A percentile compares a stretch with the other conserved stretches of the same genome.
Conservation (phyloP, 1,284 basidiomycete genomes). For the Trametes versicolor region DNA sequence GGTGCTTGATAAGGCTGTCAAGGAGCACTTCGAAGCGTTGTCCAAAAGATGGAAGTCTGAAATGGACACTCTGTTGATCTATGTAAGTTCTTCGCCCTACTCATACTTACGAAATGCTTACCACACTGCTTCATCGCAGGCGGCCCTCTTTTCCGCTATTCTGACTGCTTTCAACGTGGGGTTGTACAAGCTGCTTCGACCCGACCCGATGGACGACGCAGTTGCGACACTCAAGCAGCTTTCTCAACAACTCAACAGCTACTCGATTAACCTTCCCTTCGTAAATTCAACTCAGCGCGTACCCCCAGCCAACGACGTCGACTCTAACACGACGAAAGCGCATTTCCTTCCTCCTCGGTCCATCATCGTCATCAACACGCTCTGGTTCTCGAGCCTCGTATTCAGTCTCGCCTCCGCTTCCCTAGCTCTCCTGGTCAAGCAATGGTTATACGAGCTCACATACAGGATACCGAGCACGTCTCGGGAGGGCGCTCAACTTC, state of each 20-base stretch:
- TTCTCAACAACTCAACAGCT: neutral
- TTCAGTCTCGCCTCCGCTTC: constrained; percentile 61
- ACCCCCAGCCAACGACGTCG: neutral
- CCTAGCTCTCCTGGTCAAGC: constrained; percentile 27
- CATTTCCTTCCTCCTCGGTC: constrained; percentile 25
- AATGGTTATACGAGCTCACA: constrained; percentile 30
- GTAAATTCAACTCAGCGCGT: neutral
- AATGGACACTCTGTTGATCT: constrained; percentile 17
- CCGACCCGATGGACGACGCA: neutral
- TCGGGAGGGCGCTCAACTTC: constrained; percentile 16
- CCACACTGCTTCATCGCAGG: neutral
- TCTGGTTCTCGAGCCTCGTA: constrained; percentile 74
- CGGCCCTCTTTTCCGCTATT: constrained; percentile 20
- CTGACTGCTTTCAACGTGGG: constrained; percentile 19
- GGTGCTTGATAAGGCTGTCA: neutral
- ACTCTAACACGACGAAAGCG: too few relatives aligned
- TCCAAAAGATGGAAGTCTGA: constrained; percentile 10
- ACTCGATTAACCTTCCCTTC: neutral
- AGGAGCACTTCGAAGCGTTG: neutral
- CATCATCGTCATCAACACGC: constrained; percentile 61
- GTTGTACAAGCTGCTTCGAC: constrained; percentile 1
- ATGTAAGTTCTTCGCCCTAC: neutral
- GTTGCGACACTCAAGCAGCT: neutral
- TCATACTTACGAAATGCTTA: neutral
- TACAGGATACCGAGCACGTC: neutral